Conservation (phyloP, 2,329 filamentous ascomycete genomes). For the Fusarium veterinarium region DNA sequence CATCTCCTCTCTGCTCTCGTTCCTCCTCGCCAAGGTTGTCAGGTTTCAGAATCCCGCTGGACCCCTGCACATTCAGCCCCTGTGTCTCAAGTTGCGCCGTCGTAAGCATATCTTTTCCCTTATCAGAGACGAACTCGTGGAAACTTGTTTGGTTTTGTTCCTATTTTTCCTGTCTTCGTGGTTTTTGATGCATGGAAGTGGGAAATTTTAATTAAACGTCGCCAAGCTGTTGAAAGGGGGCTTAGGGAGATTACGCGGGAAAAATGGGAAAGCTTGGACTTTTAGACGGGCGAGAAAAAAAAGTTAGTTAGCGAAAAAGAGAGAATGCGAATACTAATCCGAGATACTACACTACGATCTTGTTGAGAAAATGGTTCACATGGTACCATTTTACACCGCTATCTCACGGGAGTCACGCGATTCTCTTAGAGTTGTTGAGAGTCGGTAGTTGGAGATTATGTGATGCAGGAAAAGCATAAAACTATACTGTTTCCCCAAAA, state of each 20-base stretch:
- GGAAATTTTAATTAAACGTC: not conserved
- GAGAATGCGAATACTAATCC: slow-evolving; percentile 2
- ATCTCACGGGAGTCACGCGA: slow-evolving; percentile 11
- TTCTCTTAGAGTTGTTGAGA: not conserved
- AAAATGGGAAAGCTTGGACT: not conserved
- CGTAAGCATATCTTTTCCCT: slow-evolving; percentile 25
- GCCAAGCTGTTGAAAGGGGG: slow-evolving; percentile 7
- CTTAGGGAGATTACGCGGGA: slow-evolving; percentile 14
- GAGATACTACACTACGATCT: not conserved
- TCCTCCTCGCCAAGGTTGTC: slow-evolving; percentile 22
- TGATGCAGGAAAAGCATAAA: not conserved
- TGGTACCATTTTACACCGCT: slow-evolving; percentile 23
- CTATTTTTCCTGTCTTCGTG: not conserved
- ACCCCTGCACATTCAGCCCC: slow-evolving; percentile 26
- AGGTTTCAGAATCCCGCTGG: slow-evolving; percentile 15
- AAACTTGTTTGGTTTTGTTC: not conserved
- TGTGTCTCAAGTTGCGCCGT: slow-evolving; percentile 39
- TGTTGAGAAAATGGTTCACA: slow-evolving; percentile 2
- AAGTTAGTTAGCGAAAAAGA: not conserved
- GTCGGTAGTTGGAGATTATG: not conserved
- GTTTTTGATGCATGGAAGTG: not conserved
- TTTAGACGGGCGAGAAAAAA: not conserved
- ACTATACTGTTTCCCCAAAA: not conserved
- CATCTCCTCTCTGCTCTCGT: slow-evolving; percentile 10
- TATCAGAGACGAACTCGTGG: not conserved